Evolutionary conservation across 2,329 filamentous ascomycete species (phyloP).

Genomic region (Fusarium irregulare): DNA sequence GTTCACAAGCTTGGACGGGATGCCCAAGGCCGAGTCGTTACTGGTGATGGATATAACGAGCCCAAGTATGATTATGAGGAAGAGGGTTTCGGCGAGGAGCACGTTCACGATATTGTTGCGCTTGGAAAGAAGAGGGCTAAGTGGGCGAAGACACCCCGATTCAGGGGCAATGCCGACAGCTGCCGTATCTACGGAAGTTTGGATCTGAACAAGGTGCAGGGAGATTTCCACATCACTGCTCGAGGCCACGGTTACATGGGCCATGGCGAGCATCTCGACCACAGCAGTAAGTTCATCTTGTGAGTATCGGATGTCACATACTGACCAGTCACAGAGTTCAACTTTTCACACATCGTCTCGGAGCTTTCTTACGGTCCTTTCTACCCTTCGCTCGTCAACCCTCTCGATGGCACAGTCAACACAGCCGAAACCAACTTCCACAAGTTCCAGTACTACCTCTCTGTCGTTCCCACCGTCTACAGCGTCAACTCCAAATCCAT

Average conservation of each 20-base stretch:
- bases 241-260: slow-evolving; percentile 94
- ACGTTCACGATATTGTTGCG: slow-evolving; percentile 90
- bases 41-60: slow-evolving; percentile 61
- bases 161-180: slow-evolving; percentile 72
- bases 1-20: slow-evolving; percentile 70
- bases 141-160: slow-evolving; percentile 79
- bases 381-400: slow-evolving; percentile 93
- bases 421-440: slow-evolving; percentile 81
- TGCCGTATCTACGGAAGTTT: slow-evolving; percentile 92
- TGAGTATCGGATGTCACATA: neutral
- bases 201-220: slow-evolving; percentile 95
- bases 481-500: slow-evolving; percentile 75
- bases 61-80: slow-evolving; percentile 62
- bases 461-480: slow-evolving; percentile 94
- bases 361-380: slow-evolving; percentile 98
- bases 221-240: slow-evolving; percentile 97
- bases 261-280: slow-evolving; percentile 81
- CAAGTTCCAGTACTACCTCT: slow-evolving; percentile 98
- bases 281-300: slow-evolving; percentile 69
- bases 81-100: slow-evolving; percentile 80
- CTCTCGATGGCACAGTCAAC: slow-evolving; percentile 90
- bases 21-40: slow-evolving; percentile 64
- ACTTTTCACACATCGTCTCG: slow-evolving; percentile 96
- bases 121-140: slow-evolving; percentile 72
- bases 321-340: slow-evolving; percentile 74